Conservation (phyloP, 345 rosid species). For the Salix purpurea region DNA sequence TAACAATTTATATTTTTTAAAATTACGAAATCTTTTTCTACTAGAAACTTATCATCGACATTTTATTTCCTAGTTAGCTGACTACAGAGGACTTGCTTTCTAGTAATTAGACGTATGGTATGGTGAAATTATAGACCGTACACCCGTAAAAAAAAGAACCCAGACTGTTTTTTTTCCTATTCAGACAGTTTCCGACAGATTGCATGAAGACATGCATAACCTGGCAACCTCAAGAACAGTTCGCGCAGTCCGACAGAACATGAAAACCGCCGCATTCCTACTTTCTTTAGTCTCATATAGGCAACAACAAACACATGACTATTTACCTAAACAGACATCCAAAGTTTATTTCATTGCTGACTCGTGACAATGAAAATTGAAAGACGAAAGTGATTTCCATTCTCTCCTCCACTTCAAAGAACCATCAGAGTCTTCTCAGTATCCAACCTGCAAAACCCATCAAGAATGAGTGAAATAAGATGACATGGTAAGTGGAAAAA, state of each 20-base stretch:
- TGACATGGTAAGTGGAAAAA: background rate
- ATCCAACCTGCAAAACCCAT: conserved; percentile 39
- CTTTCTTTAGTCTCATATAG: background rate
- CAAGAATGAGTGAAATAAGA: background rate
- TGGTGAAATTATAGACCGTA: too few species aligned
- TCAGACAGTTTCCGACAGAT: too few species aligned
- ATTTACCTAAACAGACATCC: conserved; percentile 7
- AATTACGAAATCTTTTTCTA: too few species aligned
- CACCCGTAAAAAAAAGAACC: too few species aligned
- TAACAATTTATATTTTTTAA: too few species aligned
- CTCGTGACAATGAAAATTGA: background rate
- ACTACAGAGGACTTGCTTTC: too few species aligned
- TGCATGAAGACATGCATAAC: too few species aligned
- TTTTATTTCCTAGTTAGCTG: too few species aligned
- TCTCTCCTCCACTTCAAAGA: background rate
- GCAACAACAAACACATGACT: background rate
- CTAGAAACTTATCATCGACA: too few species aligned
- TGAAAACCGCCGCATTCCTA: background rate
- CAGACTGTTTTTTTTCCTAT: too few species aligned
- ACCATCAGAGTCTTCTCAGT: conserved; percentile 9
- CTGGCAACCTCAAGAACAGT: too few species aligned
- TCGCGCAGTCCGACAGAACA: background rate
- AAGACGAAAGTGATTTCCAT: background rate
- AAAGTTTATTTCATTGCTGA: background rate
- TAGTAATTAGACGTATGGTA: too few species aligned